Base-by-base conservation (phyloP, 106 monocot genomes). In the Narthecium ossifragum region DNA sequence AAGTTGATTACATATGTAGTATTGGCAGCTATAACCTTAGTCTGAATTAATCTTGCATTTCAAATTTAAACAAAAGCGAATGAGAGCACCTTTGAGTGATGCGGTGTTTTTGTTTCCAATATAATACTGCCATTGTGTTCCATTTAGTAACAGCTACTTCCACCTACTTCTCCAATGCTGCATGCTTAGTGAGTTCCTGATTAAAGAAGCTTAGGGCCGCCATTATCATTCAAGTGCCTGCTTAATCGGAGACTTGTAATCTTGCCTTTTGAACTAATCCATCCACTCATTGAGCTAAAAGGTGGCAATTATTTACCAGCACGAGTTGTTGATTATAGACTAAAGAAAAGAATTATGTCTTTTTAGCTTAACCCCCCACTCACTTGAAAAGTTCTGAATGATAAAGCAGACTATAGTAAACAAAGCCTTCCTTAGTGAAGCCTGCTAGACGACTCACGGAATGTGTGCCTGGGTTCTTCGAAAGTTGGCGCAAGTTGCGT, bases 331-430 rank as follows among this genome's bases (percentile, higher is more conserved):
- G n/a, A n/a, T 69, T 36, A 31, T 8, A 34, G 31, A 59, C 34
- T 68, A 76, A 68, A 61, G 34, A 76, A 71, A 72, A 72, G 72
- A 72, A 43, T 5, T 51, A 47, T 68, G 62, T n/a, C 57, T 75
- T 76, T 70, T 53, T 71, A 66, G 52, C 66, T 71, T 68, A 29
- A 63, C 31, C 67, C 57, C 47, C 68, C 63, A n/a, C 8, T 10
- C 23, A 30, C 8, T 24, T 38, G 50, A 18, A 43, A 46, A 36
- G 23, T 60, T 37, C 53, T 39, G 26, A 62, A 51, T 26, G 12
- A 53, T 28, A 29, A 34, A 53, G 25, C 34, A 31, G 45, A 22
- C 56, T n/a, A 24, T 31, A 56, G 22, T 29, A 4, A 53, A 3
- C 8, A 53, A 53, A 15, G 10, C 26, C n/a, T n/a, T 18, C 11